A percentile compares a stretch with the other conserved stretches of the same genome.
These are phyloP conservation scores for Byssothecium circinans DNA, from an alignment of 2,329 filamentous ascomycete genomes.

Conservation along the genomic window DNA sequence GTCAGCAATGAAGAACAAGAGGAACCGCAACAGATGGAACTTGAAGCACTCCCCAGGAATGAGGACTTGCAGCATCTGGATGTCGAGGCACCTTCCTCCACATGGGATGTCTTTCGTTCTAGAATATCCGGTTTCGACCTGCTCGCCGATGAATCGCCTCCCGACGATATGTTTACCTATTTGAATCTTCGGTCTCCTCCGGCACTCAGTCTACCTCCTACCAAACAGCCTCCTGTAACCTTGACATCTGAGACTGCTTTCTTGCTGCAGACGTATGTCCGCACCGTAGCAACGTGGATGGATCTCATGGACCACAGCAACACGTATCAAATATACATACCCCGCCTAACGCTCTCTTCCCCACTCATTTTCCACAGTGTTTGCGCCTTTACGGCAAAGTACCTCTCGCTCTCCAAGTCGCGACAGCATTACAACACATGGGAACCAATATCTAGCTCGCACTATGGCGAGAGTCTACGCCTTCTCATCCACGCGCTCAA, in stretches of 20 bases:
- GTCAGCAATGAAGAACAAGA: slow-evolving; percentile 2
- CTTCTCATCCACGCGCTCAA: slow-evolving; percentile 33
- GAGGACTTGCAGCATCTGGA: too few relatives aligned
- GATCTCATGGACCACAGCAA: slow-evolving; percentile 35
- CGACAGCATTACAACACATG: slow-evolving; percentile 27
- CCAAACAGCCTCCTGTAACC: slow-evolving; percentile 9
- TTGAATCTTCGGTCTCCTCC: slow-evolving; percentile 16
- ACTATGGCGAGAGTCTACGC: slow-evolving; percentile 36
- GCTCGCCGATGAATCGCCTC: slow-evolving; percentile 13
- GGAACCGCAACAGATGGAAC: too few relatives aligned
- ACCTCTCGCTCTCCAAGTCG: slow-evolving; percentile 31
- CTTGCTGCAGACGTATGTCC: slow-evolving; percentile 35
- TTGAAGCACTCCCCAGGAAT: too few relatives aligned
- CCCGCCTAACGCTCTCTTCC: slow-evolving; percentile 30
- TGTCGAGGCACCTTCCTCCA: slow-evolving; percentile 10
- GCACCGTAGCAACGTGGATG: slow-evolving; percentile 40
- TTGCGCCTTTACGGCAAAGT: slow-evolving; percentile 40
- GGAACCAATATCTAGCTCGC: slow-evolving; percentile 29
- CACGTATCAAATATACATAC: slow-evolving; percentile 36
- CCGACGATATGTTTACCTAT: slow-evolving; percentile 11
- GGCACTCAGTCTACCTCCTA: slow-evolving; percentile 7
- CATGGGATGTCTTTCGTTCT: slow-evolving; percentile 30
- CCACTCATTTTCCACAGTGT: slow-evolving; percentile 38
- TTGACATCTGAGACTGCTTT: slow-evolving; percentile 35
- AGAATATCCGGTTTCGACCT: slow-evolving; percentile 27